Evolutionary conservation across 208 protist species (phyloP).

Genomic region (Crithidia expoeki): DNA sequence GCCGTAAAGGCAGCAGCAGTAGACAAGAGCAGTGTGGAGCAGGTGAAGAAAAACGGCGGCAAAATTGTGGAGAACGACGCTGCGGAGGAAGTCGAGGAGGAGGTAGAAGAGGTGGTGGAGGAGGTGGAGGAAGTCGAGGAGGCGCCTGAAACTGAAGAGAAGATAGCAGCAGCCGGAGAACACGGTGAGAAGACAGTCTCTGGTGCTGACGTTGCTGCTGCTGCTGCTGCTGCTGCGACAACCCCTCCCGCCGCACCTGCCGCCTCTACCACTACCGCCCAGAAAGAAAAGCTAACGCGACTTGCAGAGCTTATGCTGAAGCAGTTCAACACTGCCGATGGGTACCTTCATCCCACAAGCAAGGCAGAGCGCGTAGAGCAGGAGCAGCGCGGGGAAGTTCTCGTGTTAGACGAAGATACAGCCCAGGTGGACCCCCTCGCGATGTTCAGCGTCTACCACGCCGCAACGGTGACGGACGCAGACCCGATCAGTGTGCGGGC

Average conservation of each 20-base stretch:
- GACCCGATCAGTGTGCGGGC: conserved; percentile 64
- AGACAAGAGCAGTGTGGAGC: conserved; percentile 22
- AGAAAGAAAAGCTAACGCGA: conserved; percentile 45
- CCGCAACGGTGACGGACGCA: conserved; percentile 36
- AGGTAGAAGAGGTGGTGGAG: conserved; percentile 8
- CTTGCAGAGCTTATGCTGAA: conserved; percentile 79
- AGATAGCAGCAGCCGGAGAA: neutral
- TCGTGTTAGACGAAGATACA: conserved; percentile 70
- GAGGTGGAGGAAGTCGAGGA: neutral
- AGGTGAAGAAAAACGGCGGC: conserved; percentile 35
- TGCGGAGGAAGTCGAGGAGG: conserved; percentile 36
- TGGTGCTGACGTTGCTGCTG: neutral
- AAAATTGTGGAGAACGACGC: conserved; percentile 41
- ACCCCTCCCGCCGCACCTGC: neutral
- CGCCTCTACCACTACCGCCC: conserved; percentile 3
- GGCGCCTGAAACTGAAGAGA: neutral
- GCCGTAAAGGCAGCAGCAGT: conserved; percentile 6
- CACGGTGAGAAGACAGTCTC: no score
- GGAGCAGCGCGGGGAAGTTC: conserved; percentile 65
- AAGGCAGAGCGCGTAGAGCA: conserved; percentile 53
- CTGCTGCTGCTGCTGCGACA: conserved; percentile 21
- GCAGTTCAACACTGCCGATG: conserved; percentile 87
- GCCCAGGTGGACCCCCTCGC: conserved; percentile 76
- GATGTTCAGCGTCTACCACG: conserved; percentile 76
- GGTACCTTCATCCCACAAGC: conserved; percentile 65